Base-by-base conservation (phyloP, 495 filamentous ascomycete genomes). In the Aspergillus carlsbadensis region DNA sequence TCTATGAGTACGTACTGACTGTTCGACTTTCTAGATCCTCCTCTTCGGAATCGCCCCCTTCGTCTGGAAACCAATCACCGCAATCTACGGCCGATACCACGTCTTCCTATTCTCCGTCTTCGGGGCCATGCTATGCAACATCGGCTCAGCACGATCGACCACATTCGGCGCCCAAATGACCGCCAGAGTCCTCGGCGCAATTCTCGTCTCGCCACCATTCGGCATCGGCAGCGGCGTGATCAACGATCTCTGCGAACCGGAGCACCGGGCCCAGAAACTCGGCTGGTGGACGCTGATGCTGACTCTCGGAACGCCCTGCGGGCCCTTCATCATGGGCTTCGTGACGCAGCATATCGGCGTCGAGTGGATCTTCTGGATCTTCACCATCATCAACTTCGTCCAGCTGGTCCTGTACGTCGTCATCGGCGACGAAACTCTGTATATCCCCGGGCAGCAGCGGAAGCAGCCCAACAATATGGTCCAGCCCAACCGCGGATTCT, bases 341-440 rank as follows among this genome's bases (percentile, higher is more conserved):
- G 70, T 73, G 14, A 58, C 52, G 2, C 44, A 71, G 33, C 69
- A 68, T 46, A 50, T 69, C 13, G 67, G 69, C 0, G 43, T 63
- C 6, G 45, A 65, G 53, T 71, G 70, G 70, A 69, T 71, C 3
- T 74, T 61, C 50, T 74, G 69, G 67, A 64, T 74, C 31, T 69
- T 69, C 31, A 65, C 67, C 33, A 70, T 73, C 33, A 58, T 73
- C 22, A 68, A 70, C 40, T 64, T 70, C 26, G 56, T 26, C 15
- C 66, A 72, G 36, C 56, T 70, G 18, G 6, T 70, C 6, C 39
- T 59, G 1, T 70, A 69, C 37, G 13, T 68, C 8, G 43, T 57
- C 2, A 39, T 70, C 10, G 65, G 70, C 40, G 51, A 66, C 13
- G 10, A 21, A 6, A 26, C 57, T 7, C 10, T 17, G 2, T 53